Evolutionary conservation across 345 rosid species (phyloP).

Genomic region (Passiflora organensis): DNA sequence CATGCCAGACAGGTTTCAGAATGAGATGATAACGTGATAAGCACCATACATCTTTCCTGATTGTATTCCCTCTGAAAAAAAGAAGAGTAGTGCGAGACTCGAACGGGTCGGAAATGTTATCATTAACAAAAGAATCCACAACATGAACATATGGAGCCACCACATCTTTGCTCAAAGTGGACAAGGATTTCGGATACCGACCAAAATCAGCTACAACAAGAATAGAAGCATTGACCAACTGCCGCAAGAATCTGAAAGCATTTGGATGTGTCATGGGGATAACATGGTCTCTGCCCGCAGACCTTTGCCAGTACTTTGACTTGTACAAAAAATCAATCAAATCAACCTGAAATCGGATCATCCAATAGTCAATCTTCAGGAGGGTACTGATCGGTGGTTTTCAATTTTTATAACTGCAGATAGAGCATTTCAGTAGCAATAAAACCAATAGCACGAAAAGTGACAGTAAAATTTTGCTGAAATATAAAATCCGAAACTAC

Average conservation of each 20-base stretch:
- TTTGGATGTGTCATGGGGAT: slow-evolving; percentile 99
- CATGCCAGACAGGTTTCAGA: background rate
- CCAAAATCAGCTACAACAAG: slow-evolving; percentile 90
- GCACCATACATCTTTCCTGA: slow-evolving; percentile 66
- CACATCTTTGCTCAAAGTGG: slow-evolving; percentile 79
- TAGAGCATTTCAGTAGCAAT: no score
- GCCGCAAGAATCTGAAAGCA: slow-evolving; percentile 90
- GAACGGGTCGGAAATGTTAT: slow-evolving; percentile 49
- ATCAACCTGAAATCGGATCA: slow-evolving; percentile 59
- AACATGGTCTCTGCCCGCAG: slow-evolving; percentile 91
- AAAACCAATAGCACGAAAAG: no score
- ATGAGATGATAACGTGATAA: background rate
- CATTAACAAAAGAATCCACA: slow-evolving; percentile 65
- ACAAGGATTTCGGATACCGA: slow-evolving; percentile 61
- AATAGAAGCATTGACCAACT: slow-evolving; percentile 77
- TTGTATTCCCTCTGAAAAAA: slow-evolving; percentile 86
- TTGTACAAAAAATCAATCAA: slow-evolving; percentile 51
- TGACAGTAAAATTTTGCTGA: no score
- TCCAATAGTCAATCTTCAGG: slow-evolving; percentile 10
- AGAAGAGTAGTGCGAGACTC: slow-evolving; percentile 72
- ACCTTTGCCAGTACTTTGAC: slow-evolving; percentile 89
- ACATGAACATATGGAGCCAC: slow-evolving; percentile 92
- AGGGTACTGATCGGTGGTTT: background rate
- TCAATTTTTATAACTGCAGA: background rate
- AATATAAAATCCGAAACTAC: background rate